Evolutionary conservation across 2,329 filamentous ascomycete genomes (phyloP).

Genomic region (Pyricularia grisea): DNA sequence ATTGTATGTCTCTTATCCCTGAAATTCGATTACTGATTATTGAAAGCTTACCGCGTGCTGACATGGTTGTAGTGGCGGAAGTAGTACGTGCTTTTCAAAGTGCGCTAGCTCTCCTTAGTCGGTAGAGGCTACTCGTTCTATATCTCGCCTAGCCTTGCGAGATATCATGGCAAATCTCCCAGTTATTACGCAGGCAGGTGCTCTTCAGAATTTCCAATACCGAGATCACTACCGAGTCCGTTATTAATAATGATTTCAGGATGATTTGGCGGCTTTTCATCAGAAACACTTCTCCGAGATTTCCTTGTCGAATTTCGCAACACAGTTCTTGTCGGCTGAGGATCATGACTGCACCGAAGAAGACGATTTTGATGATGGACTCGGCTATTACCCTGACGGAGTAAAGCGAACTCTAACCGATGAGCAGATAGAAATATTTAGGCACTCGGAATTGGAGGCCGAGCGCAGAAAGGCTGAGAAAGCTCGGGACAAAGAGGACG

Average conservation of each 20-base stretch:
- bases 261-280: constrained; percentile 51
- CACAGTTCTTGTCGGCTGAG: constrained; percentile 29
- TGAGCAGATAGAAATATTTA: constrained; percentile 82
- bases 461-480: constrained; percentile 34
- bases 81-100: constrained; percentile 56
- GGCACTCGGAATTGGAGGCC: constrained; percentile 75
- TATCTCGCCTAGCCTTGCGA: neutral
- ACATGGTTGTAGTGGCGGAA: constrained; percentile 31
- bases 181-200: constrained; percentile 26
- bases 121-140: constrained; percentile 7
- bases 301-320: constrained; percentile 34
- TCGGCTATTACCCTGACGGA: constrained; percentile 83
- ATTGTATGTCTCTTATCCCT: constrained; percentile 50
- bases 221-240: neutral
- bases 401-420: constrained; percentile 84
- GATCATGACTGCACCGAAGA: constrained; percentile 19
- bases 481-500: constrained; percentile 8
- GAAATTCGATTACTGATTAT: neutral
- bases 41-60: constrained; percentile 8
- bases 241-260: constrained; percentile 26
- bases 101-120: constrained; percentile 45
- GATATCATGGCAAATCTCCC: constrained; percentile 13
- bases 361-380: constrained; percentile 50
- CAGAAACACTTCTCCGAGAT: constrained; percentile 46
- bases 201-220: neutral